Percentiles rank a stretch among this genome's conserved stretches.
Conservation (phyloP, 305 asterid genomes). For the Fraxinus ornus region DNA sequence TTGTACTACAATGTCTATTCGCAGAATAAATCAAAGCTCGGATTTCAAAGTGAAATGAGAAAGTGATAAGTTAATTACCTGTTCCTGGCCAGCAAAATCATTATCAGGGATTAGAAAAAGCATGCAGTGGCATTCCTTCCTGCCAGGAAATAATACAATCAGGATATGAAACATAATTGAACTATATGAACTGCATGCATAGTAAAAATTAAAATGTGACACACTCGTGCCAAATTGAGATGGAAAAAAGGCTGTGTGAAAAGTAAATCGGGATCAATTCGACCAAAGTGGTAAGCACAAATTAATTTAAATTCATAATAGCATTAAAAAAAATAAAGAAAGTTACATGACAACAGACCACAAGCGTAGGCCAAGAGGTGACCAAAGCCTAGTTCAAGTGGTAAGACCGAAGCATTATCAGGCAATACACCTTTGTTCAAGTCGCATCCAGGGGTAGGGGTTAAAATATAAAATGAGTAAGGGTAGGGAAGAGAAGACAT, state of each 20-base stretch:
- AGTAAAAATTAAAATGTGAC: neutral
- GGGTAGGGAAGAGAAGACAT: neutral
- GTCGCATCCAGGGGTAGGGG: too few relatives aligned
- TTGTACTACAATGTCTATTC: neutral
- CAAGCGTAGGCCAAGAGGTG: neutral
- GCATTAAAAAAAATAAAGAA: neutral
- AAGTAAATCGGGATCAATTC: too few relatives aligned
- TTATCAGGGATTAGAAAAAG: slow-evolving; percentile 87
- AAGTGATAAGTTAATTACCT: slow-evolving; percentile 41
- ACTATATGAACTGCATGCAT: neutral
- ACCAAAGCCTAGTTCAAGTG: too few relatives aligned
- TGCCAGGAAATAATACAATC: slow-evolving; percentile 33
- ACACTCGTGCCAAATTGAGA: too few relatives aligned
- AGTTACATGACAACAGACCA: neutral
- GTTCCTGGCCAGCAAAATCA: slow-evolving; percentile 90
- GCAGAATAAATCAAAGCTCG: neutral
- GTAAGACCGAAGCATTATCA: too few relatives aligned
- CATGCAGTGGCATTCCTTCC: slow-evolving; percentile 99
- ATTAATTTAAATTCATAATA: too few relatives aligned
- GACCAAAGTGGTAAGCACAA: too few relatives aligned
- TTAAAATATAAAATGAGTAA: too few relatives aligned
- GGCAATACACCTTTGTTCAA: too few relatives aligned
- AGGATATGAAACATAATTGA: slow-evolving; percentile 14
- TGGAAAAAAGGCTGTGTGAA: too few relatives aligned
- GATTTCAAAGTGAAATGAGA: neutral